A percentile compares a stretch with the other conserved stretches of the same genome.
phyloP scores from a whole-genome alignment of 257 asterid genomes.

The Solanum gracilifrons region DNA sequence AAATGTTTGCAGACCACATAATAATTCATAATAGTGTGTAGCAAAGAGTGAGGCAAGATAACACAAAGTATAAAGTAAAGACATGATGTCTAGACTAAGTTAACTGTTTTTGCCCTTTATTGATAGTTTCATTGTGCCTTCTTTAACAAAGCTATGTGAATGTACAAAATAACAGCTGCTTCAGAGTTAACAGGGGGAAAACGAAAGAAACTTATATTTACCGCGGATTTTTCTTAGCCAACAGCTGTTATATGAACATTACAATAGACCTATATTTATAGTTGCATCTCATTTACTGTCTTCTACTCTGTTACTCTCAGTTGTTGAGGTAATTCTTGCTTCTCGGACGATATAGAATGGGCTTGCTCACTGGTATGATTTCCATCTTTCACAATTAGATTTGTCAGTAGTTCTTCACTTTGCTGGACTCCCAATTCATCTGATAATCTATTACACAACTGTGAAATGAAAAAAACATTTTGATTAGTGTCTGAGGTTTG shows the following conservation, averaged over 20 bases:
- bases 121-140: background rate
- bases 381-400: background rate
- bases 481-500: background rate
- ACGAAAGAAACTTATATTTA: background rate
- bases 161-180: background rate
- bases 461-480: constrained; percentile 4
- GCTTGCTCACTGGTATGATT: background rate
- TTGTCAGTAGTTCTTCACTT: constrained; percentile 30
- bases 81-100: background rate
- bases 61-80: background rate
- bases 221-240: background rate
- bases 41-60: background rate
- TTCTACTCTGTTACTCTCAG: background rate
- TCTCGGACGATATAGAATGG: background rate
- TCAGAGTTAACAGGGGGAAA: background rate
- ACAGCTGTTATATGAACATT: background rate
- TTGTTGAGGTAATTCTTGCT: background rate
- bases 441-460: constrained; percentile 75
- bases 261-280: background rate
- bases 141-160: background rate
- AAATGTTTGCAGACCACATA: background rate
- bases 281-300: background rate
- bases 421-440: constrained; percentile 64
- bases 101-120: background rate
- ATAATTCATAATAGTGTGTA: background rate